Conservation (phyloP, 768 basidiomycete species). For the Tricholoma sp. region DNA sequence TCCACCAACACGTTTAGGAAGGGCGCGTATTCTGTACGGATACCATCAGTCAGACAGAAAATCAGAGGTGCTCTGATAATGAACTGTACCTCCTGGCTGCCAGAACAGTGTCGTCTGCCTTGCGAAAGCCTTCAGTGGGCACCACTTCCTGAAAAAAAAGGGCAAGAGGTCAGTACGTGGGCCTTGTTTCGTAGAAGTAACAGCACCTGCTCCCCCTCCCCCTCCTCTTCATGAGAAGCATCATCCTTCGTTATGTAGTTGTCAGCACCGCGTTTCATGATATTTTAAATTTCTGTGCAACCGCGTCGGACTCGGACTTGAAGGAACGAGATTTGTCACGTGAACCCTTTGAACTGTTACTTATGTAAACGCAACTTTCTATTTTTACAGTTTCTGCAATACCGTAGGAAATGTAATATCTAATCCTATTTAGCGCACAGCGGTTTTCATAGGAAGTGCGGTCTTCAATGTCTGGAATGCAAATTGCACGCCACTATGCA, state of each 20-base stretch:
- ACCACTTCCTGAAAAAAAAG: slow-evolving; percentile 32
- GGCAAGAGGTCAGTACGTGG: background rate
- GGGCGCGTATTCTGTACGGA: slow-evolving; percentile 50
- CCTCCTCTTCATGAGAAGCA: slow-evolving; percentile 35
- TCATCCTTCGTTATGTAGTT: slow-evolving; percentile 61
- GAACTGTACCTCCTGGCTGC: slow-evolving; percentile 53
- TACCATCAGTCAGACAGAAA: background rate
- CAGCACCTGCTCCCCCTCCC: too few species aligned
- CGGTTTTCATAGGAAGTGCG: slow-evolving; percentile 39
- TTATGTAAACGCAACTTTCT: too few species aligned
- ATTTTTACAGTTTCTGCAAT: too few species aligned
- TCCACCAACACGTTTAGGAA: slow-evolving; percentile 47
- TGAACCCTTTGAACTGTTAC: too few species aligned
- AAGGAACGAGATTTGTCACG: background rate
- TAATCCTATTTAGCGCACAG: slow-evolving; percentile 24
- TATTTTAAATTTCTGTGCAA: background rate
- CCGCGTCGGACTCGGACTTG: background rate
- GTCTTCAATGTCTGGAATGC: slow-evolving; percentile 45
- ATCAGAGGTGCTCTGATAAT: background rate
- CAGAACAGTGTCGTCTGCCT: slow-evolving; percentile 54
- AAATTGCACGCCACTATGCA: slow-evolving; percentile 50
- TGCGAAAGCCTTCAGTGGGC: slow-evolving; percentile 41
- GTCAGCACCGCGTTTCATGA: slow-evolving; percentile 76
- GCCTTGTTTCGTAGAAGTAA: background rate
- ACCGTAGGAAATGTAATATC: slow-evolving; percentile 7